Conservation (phyloP, 176 grass and related monocot species). For the Bothriochloa decipiens region DNA sequence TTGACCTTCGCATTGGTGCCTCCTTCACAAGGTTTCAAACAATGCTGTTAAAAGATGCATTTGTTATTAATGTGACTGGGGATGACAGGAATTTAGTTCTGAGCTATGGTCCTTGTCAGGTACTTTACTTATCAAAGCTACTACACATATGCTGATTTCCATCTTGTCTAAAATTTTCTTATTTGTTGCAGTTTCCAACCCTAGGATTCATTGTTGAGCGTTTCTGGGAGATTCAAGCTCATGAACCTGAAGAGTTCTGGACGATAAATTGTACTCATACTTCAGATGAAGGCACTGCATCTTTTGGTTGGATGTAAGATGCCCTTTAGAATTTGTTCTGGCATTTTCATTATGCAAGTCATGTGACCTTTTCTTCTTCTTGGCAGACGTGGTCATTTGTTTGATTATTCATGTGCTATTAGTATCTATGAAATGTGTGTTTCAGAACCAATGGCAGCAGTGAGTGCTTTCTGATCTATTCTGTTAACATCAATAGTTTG, state of each 20-base stretch:
- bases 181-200: constrained; percentile 80
- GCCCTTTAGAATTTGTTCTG: constrained; percentile 7
- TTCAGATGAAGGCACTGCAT: constrained; percentile 85
- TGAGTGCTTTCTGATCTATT: constrained; percentile 49
- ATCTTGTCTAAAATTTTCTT: constrained; percentile 45
- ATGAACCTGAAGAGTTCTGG: constrained; percentile 97
- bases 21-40: constrained; percentile 99
- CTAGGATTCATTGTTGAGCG: constrained; percentile 97
- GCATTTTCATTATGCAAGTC: constrained; percentile 20
- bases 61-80: constrained; percentile 76
- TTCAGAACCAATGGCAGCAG: constrained; percentile 92
- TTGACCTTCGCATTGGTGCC: constrained; percentile 91
- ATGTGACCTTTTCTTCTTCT: constrained; percentile 44
- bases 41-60: constrained; percentile 89
- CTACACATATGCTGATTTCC: constrained; percentile 13
- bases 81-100: constrained; percentile 84
- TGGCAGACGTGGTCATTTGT: constrained; percentile 83
- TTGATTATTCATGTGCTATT: constrained; percentile 82
- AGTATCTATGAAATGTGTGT: constrained; percentile 92
- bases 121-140: constrained; percentile 38
- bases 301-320: constrained; percentile 91
- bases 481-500: constrained; percentile 23
- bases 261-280: constrained; percentile 95
- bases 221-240: constrained; percentile 97
- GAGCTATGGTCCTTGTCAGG: constrained; percentile 99